phyloP scores from a whole-genome alignment of 129 eudicot genomes.

The Centaurea solstitialis region DNA sequence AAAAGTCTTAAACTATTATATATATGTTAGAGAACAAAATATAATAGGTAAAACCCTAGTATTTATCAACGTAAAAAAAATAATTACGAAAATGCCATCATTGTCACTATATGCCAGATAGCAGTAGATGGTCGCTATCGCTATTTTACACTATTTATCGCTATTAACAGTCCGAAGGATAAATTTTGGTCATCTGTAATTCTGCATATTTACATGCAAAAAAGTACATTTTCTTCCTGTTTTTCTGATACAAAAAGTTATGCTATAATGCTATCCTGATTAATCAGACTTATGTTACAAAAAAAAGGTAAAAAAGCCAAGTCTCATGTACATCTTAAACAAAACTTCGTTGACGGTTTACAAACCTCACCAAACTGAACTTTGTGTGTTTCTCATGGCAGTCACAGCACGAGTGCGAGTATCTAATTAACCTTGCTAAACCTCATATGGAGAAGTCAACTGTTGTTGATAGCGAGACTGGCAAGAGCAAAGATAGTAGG shows the following conservation, averaged over 20 bases:
- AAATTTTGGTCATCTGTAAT: not conserved
- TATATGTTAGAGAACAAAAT: no score
- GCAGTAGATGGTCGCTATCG: no score
- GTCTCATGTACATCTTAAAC: not conserved
- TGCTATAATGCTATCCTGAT: not conserved
- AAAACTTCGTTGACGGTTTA: conserved; percentile 10
- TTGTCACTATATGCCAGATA: no score
- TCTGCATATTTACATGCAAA: not conserved
- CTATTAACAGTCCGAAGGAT: no score
- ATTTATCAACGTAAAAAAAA: no score
- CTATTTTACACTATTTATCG: no score
- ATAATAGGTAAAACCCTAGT: no score
- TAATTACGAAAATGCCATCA: no score
- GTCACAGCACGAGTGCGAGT: conserved; percentile 89
- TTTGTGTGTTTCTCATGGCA: conserved; percentile 35
- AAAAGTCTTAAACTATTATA: no score
- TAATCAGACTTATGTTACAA: not conserved
- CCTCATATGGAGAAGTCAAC: conserved; percentile 96
- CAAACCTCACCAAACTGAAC: conserved; percentile 15
- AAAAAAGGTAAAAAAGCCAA: not conserved
- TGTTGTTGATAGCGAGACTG: conserved; percentile 88
- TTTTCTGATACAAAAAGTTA: not conserved
- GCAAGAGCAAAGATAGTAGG: conserved; percentile 95
- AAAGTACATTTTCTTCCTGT: not conserved
- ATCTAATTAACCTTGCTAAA: conserved; percentile 83